Percentiles rank a stretch among this genome's conserved stretches.
Conservation (phyloP, 1,139 yeast genomes). For the Chernovozyma aurita region DNA sequence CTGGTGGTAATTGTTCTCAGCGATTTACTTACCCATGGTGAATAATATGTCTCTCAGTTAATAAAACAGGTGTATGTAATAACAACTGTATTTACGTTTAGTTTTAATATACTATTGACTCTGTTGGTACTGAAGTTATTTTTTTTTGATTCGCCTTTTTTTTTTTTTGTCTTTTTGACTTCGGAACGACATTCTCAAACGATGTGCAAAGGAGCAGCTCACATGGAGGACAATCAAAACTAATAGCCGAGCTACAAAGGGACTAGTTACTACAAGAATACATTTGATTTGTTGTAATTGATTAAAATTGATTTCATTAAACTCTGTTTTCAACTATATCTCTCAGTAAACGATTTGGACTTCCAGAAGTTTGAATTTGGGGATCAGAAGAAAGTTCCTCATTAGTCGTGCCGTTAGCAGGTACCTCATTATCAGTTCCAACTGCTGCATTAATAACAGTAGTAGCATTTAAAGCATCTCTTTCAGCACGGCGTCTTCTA, state of each 20-base stretch:
- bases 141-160: background rate
- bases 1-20: background rate
- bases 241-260: too few species aligned
- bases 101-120: background rate
- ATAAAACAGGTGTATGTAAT: conserved; percentile 1
- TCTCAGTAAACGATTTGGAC: conserved; percentile 8
- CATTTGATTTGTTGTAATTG: too few species aligned
- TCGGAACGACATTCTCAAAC: background rate
- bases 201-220: too few species aligned
- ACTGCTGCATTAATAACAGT: too few species aligned
- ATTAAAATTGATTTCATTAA: too few species aligned
- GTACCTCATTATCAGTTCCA: background rate
- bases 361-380: background rate
- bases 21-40: conserved; percentile 4
- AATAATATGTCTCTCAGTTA: background rate
- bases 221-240: too few species aligned
- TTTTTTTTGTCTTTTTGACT: background rate
- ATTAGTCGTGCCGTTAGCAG: background rate
- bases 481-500: conserved; percentile 7
- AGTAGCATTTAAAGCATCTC: too few species aligned
- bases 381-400: too few species aligned
- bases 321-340: conserved; percentile 27
- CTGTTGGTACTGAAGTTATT: background rate
- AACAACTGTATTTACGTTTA: background rate
- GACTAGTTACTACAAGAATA: too few species aligned